Base-by-base conservation (phyloP, 2,329 filamentous ascomycete genomes). In the Orbilia ellipsospora region DNA sequence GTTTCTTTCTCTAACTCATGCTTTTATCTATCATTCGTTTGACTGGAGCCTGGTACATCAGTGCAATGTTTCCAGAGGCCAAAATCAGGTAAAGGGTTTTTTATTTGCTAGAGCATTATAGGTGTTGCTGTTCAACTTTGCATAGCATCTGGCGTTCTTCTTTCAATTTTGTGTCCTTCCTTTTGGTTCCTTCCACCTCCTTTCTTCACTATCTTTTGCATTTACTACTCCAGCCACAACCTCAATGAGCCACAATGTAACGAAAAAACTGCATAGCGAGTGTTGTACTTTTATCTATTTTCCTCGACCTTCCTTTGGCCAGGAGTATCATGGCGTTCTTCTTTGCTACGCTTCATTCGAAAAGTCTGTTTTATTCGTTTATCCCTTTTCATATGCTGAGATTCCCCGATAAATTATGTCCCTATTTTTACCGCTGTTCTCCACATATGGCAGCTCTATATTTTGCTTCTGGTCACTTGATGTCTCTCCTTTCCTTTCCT, bases 261-360 rank as follows among this genome's bases (percentile, higher is more conserved):
- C 28, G 13, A 48, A n/a, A 45, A 23, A 48, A 48, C 31, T 64
- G 64, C 60, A 75, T 75, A 75, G 72, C 72, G 64, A 75, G 54
- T 65, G 72, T 59, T 48, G 52, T 68, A 69, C 26, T 65, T 16
- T 12, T 42, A 5, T 50, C 55, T 60, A 36, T 10, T 48, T 48
- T 13, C 44, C 44, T 44, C 4, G 4, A 23, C 23, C 23, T 63
- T 44, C n/a, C 10, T 48, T 48, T 18, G 16, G 44, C 44, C 15
- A 5, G 44, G 44, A 48, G 44, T 48, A n/a, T 48, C 54, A 52
- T 52, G 48, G 48, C n/a, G 16, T 52, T 52, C 18, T 54, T 31
- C 15, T 10, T 40, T 23, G n/a, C n/a, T 23, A 23, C 23, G 23
- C 23, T 23, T 23, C 23, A 23, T 23, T 23, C 23, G 23, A 23